Evolutionary conservation across 805 yeast species (phyloP).

Genomic region (Lipomyces sp.): DNA sequence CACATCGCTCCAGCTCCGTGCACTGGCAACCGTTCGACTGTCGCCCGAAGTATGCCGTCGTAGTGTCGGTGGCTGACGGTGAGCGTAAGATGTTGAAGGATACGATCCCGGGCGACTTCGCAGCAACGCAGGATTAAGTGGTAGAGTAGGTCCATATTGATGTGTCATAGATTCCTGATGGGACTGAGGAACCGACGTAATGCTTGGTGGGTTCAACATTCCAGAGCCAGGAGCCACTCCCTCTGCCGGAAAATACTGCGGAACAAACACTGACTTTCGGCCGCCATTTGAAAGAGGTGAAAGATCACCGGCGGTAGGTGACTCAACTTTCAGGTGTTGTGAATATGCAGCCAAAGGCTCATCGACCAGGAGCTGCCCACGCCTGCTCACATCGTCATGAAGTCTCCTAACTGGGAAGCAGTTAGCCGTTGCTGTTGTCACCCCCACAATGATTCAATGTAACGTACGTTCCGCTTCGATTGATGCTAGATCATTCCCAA

Average conservation of each 20-base stretch:
- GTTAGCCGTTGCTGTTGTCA: background rate
- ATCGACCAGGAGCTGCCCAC: constrained; percentile 14
- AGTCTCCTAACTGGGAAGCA: constrained; percentile 15
- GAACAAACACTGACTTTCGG: background rate
- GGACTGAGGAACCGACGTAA: constrained; percentile 1
- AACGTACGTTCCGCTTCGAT: constrained; percentile 24
- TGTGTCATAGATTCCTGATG: background rate
- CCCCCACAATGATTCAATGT: background rate
- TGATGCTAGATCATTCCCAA: constrained; percentile 12
- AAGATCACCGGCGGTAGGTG: constrained; percentile 11
- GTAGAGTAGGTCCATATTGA: constrained; percentile 4
- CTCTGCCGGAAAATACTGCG: constrained; percentile 1
- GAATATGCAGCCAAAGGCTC: constrained; percentile 13
- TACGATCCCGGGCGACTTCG: constrained; percentile 32
- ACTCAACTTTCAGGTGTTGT: constrained; percentile 12
- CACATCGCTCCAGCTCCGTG: constrained; percentile 27
- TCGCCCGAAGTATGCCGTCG: constrained; percentile 34
- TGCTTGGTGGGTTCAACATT: background rate
- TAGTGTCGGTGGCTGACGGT: constrained; percentile 9
- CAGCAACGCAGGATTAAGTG: constrained; percentile 23
- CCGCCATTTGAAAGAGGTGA: constrained; percentile 18
- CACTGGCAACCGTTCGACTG: constrained; percentile 4
- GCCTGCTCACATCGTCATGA: constrained; percentile 17
- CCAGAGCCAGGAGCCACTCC: background rate
- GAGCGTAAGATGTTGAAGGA: constrained; percentile 24